These are phyloP conservation scores for Hypoxylon subgilvum DNA, from an alignment of 495 filamentous ascomycete genomes.

Conservation along the genomic window DNA sequence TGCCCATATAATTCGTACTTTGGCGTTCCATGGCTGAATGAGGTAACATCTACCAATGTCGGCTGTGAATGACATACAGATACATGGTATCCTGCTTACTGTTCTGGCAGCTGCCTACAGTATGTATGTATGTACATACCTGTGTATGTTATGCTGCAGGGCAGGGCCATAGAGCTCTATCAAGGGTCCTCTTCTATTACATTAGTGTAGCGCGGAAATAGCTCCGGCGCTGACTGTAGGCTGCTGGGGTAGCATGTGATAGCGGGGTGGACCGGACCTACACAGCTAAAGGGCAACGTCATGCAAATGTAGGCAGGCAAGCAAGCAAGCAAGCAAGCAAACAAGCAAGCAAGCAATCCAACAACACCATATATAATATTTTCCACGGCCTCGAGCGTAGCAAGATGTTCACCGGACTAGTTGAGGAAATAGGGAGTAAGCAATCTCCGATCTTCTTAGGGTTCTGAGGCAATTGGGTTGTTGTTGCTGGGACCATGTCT, in stretches of 20 bases:
- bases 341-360: conserved; percentile 3
- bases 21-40: no score
- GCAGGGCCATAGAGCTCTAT: not conserved
- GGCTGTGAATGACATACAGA: no score
- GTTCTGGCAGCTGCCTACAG: not conserved
- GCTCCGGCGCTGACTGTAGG: conserved; percentile 1
- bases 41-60: no score
- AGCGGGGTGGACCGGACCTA: conserved; percentile 32
- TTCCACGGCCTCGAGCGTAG: not conserved
- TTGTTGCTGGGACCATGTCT: no score
- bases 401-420: conserved; percentile 93
- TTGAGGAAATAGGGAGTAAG: conserved; percentile 92
- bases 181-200: conserved; percentile 8
- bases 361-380: not conserved
- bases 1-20: no score
- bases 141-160: no score
- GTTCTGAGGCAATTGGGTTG: not conserved
- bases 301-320: conserved; percentile 28
- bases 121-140: not conserved
- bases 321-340: not conserved
- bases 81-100: no score
- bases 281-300: conserved; percentile 23
- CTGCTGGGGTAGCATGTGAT: conserved; percentile 20
- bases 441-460: conserved; percentile 8
- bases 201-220: conserved; percentile 31